A percentile compares a stretch with the other conserved stretches of the same genome.
Evolutionary conservation across 2,329 filamentous ascomycete genomes (phyloP).

Genomic region (Fragosphaeria purpurea): DNA sequence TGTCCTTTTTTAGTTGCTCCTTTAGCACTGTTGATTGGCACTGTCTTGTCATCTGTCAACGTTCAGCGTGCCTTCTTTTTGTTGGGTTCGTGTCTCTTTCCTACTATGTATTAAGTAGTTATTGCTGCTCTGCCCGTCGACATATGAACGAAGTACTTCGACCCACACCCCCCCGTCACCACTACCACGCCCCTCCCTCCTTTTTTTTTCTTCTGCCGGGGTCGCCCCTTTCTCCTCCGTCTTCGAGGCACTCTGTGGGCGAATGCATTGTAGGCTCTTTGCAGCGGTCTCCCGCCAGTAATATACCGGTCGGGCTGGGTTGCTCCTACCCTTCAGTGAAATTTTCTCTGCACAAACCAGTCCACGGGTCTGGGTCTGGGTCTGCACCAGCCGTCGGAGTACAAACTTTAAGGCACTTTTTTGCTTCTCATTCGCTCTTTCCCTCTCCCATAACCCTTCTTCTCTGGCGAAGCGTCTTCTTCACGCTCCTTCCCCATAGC

Average conservation of each 20-base stretch:
- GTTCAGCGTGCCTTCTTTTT: neutral
- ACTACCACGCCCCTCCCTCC: neutral
- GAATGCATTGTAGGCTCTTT: neutral
- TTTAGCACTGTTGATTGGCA: no score
- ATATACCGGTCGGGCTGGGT: neutral
- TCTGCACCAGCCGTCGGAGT: neutral
- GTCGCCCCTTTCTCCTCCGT: neutral
- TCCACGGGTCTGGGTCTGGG: constrained; percentile 8
- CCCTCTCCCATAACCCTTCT: neutral
- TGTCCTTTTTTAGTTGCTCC: no score
- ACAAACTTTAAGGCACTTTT: neutral
- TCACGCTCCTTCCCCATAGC: neutral
- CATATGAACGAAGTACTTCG: neutral
- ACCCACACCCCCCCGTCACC: neutral
- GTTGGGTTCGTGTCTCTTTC: neutral
- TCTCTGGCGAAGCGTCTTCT: neutral
- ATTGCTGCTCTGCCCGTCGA: no score
- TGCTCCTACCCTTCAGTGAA: neutral
- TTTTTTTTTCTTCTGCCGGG: neutral
- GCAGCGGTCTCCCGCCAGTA: constrained; percentile 4
- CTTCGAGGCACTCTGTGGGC: neutral
- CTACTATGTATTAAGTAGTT: no score
- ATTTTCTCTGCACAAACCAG: constrained; percentile 1
- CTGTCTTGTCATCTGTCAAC: no score
- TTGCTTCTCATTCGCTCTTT: neutral